A percentile compares a stretch with the other conserved stretches of the same genome.
Conservation (phyloP, 2,329 filamentous ascomycete species). For the Epichloe scottii region DNA sequence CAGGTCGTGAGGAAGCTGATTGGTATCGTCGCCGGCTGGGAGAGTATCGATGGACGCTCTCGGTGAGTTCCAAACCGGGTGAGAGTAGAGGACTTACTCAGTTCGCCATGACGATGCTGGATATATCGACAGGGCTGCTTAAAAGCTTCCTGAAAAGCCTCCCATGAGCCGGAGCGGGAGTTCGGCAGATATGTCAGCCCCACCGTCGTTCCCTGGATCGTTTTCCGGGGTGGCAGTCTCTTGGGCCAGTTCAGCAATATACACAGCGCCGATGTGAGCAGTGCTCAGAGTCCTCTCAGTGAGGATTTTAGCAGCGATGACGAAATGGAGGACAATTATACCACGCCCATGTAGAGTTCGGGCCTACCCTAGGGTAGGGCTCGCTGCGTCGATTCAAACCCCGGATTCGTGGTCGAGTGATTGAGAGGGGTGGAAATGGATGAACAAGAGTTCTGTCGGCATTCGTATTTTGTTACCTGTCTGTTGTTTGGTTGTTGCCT, state of each 20-base stretch:
- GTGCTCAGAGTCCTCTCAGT: slow-evolving; percentile 36
- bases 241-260: slow-evolving; percentile 30
- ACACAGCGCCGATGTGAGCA: slow-evolving; percentile 35
- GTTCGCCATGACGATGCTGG: slow-evolving; percentile 68
- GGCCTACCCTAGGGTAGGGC: not conserved
- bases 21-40: slow-evolving; percentile 78
- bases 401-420: not conserved
- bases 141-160: slow-evolving; percentile 62
- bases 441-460: too few species aligned
- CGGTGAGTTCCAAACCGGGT: slow-evolving; percentile 65
- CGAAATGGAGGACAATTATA: slow-evolving; percentile 30
- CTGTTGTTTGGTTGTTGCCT: too few species aligned
- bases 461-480: too few species aligned
- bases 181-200: slow-evolving; percentile 31
- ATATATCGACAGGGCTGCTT: slow-evolving; percentile 56
- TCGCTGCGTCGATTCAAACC: not conserved
- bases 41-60: slow-evolving; percentile 90
- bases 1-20: slow-evolving; percentile 76
- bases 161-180: slow-evolving; percentile 45
- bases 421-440: not conserved
- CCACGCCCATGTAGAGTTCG: slow-evolving; percentile 11
- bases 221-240: slow-evolving; percentile 22
- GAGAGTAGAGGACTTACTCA: slow-evolving; percentile 45
- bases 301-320: slow-evolving; percentile 43
- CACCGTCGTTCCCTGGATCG: slow-evolving; percentile 12